Conservation (phyloP, 805 yeast genomes). For the Kuraishia capsulata region DNA sequence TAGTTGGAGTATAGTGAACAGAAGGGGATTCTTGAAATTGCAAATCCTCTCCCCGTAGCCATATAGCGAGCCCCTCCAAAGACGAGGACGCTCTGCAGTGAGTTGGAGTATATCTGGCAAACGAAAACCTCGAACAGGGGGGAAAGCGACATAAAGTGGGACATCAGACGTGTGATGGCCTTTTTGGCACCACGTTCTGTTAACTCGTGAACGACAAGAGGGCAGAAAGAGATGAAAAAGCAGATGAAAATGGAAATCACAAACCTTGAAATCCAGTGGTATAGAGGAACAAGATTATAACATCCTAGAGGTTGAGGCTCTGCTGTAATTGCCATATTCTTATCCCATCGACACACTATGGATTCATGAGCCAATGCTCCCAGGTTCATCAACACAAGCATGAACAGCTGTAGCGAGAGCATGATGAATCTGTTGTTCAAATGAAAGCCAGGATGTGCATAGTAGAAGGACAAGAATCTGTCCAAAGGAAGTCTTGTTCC, state of each 20-base stretch:
- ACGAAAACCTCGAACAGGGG: slow-evolving; percentile 94
- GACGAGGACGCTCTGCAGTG: slow-evolving; percentile 65
- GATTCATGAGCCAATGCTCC: slow-evolving; percentile 74
- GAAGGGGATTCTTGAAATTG: slow-evolving; percentile 74
- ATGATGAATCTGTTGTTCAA: slow-evolving; percentile 83
- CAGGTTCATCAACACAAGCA: slow-evolving; percentile 68
- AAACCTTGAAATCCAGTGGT: slow-evolving; percentile 84
- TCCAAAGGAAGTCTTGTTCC: slow-evolving; percentile 89
- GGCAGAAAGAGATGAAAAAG: slow-evolving; percentile 85
- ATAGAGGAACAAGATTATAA: slow-evolving; percentile 75
- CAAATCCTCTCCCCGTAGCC: slow-evolving; percentile 91
- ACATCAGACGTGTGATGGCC: slow-evolving; percentile 59
- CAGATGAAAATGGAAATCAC: slow-evolving; percentile 87
- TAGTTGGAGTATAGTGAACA: slow-evolving; percentile 65
- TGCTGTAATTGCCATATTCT: slow-evolving; percentile 64
- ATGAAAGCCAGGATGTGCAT: slow-evolving; percentile 97
- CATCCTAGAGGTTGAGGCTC: slow-evolving; percentile 74
- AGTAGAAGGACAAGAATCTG: slow-evolving; percentile 83
- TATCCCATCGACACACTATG: slow-evolving; percentile 57
- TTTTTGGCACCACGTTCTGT: slow-evolving; percentile 79
- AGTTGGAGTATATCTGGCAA: slow-evolving; percentile 82
- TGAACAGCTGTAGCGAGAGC: slow-evolving; percentile 78
- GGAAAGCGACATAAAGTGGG: slow-evolving; percentile 73
- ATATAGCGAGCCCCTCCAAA: slow-evolving; percentile 91
- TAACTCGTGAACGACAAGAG: slow-evolving; percentile 78